A percentile compares a stretch with the other conserved stretches of the same genome.
Conservation (phyloP, 768 basidiomycete species). For the Termitomyces sp. region DNA sequence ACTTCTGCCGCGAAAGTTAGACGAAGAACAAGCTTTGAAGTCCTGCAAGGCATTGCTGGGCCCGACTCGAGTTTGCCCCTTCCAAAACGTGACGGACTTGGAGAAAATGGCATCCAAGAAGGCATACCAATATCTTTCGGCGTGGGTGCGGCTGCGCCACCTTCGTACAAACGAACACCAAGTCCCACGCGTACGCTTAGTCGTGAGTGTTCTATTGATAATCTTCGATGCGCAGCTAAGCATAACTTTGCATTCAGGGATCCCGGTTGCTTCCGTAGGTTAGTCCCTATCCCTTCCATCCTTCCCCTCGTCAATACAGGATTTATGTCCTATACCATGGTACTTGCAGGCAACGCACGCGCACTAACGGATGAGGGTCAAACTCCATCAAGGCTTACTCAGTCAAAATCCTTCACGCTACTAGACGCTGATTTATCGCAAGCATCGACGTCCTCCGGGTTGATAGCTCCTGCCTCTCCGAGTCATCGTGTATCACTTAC, state of each 20-base stretch:
- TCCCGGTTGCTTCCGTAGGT: conserved; percentile 77
- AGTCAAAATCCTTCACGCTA: conserved; percentile 22
- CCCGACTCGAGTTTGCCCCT: conserved; percentile 73
- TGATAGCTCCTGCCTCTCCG: conserved; percentile 48
- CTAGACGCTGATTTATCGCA: conserved; percentile 30
- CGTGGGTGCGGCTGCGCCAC: conserved; percentile 29
- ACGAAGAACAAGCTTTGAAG: conserved; percentile 67
- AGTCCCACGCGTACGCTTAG: conserved; percentile 78
- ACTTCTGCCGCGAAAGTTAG: conserved; percentile 42
- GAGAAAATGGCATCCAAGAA: conserved; percentile 61
- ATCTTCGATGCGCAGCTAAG: conserved; percentile 10
- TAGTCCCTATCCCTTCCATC: conserved; percentile 24
- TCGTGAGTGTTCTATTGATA: conserved; percentile 46
- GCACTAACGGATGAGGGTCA: conserved; percentile 73
- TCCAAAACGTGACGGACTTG: conserved; percentile 47
- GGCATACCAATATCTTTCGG: conserved; percentile 63
- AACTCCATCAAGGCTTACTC: conserved; percentile 26
- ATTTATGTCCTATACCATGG: conserved; percentile 18
- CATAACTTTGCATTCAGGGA: conserved; percentile 40
- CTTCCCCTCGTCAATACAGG: conserved; percentile 10
- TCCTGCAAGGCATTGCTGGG: conserved; percentile 64
- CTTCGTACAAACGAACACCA: conserved; percentile 43
- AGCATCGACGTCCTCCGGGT: conserved; percentile 29
- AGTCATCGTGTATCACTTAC: conserved; percentile 54
- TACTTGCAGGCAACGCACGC: conserved; percentile 68